Evolutionary conservation across 352 stramenopile species (phyloP).

Genomic region (Globisporangium polare): DNA sequence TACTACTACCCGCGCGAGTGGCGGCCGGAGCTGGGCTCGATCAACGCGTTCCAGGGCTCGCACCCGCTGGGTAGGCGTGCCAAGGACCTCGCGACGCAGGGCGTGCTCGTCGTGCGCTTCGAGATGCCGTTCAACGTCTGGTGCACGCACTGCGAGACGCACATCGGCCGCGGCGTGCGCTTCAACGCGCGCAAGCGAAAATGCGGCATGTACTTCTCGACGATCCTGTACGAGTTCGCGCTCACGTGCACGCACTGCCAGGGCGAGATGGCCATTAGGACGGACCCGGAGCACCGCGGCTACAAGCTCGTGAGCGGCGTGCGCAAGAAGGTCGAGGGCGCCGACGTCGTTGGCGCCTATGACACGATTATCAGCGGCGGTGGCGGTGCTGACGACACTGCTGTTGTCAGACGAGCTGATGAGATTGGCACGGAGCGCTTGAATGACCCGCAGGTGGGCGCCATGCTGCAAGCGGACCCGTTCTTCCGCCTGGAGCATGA

Average conservation of each 20-base stretch:
- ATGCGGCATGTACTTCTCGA: conserved; percentile 90
- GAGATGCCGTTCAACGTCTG: conserved; percentile 97
- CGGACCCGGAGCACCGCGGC: conserved; percentile 91
- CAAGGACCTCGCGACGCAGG: conserved; percentile 82
- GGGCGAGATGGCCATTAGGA: conserved; percentile 90
- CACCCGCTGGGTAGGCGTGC: conserved; percentile 68
- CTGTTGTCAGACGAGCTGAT: background rate
- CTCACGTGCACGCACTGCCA: conserved; percentile 91
- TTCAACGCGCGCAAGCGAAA: conserved; percentile 97
- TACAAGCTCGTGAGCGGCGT: conserved; percentile 90
- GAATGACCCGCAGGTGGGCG: conserved; percentile 46
- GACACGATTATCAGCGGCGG: background rate
- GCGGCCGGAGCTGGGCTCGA: conserved; percentile 79
- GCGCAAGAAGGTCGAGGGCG: conserved; percentile 74
- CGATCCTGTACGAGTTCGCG: conserved; percentile 92
- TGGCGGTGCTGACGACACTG: conserved; percentile 6
- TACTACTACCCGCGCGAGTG: conserved; percentile 96
- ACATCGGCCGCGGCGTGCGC: conserved; percentile 86
- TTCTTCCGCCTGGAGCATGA: conserved; percentile 83
- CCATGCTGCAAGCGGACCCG: conserved; percentile 46
- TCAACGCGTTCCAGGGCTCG: conserved; percentile 82
- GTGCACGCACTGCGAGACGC: conserved; percentile 69
- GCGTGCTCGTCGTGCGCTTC: conserved; percentile 94
- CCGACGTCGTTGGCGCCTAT: conserved; percentile 19
- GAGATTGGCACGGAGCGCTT: conserved; percentile 39